These are phyloP conservation scores for Blastobotrys raffinosifermentans DNA, from an alignment of 1,139 yeast species.

Conservation along the genomic window DNA sequence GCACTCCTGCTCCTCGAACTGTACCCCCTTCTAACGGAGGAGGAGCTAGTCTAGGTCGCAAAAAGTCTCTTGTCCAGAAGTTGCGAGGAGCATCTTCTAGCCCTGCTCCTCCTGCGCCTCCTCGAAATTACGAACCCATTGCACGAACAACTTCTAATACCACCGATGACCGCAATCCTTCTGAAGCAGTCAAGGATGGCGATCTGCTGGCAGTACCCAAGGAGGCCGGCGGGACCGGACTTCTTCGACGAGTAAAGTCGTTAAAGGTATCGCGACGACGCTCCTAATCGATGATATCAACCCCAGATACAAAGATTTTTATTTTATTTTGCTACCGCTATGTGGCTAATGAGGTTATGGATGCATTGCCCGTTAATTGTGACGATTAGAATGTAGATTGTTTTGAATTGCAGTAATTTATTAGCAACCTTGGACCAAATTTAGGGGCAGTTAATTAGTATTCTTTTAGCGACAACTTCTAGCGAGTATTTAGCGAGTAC, in stretches of 20 bases:
- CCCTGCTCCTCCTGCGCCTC: constrained; percentile 17
- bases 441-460: no score
- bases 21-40: constrained; percentile 39
- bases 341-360: no score
- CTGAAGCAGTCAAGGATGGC: constrained; percentile 2
- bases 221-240: constrained; percentile 33
- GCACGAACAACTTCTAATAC: constrained; percentile 10
- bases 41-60: constrained; percentile 32
- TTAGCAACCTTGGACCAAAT: no score
- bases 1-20: constrained; percentile 81
- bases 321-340: no score
- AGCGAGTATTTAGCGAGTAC: no score
- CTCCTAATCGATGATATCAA: no score
- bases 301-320: no score
- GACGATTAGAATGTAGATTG: no score
- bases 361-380: no score
- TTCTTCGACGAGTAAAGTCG: constrained; percentile 81
- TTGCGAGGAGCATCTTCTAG: constrained; percentile 36
- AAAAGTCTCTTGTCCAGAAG: constrained; percentile 70
- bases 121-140: constrained; percentile 7
- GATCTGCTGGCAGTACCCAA: constrained; percentile 6
- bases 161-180: constrained; percentile 4
- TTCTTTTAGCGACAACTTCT: no score
- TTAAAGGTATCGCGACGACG: constrained; percentile 49
- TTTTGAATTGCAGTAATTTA: no score